Evolutionary conservation across 2,329 filamentous ascomycete genomes (phyloP), one percentile per base, ranked within the genome.

Genomic region (Dichotomopilus funicola): DNA sequence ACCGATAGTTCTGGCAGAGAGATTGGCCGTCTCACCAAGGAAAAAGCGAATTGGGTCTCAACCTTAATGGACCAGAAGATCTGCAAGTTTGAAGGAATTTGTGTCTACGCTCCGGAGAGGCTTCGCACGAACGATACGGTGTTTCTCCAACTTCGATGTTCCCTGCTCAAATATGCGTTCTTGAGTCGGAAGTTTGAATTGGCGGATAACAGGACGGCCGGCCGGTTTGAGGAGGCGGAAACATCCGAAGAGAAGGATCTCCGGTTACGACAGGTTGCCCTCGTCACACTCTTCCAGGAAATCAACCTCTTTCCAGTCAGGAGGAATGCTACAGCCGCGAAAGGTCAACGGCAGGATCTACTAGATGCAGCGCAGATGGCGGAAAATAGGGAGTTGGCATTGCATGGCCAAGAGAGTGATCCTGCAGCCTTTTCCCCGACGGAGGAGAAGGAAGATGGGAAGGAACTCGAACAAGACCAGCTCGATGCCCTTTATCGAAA

Each of bases 401-500:
- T 41, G 6, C 40, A 1, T 11, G 36, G 52, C 1, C 59, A 45
- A 6, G 64, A 63, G n/a, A 67, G 68, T 8, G 69, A 71, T 2
- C 64, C 70, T 0, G 68, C 62, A 0, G 84, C 85, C 0, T 80
- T 75, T 1, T 74, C 85, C 0, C 71, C 73, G 1, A 74, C 77
- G 5, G 88, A 87, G 8, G 88, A 88, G 47, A 76, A 77, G 0
- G 91, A 96, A 63, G 91, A 96, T 38, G 91, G 91, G 2, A 81
- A 91, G 64, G 91, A 97, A 71, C 79, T 99, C 0, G 91, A 97
- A 67, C 90, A 97, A 69, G 91, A 95, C 64, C 94, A 99, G 68
- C 85, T 99, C 3, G 94, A 99, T 68, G 84, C 88, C 0, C 73
- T 99, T 1, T 99, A 99, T 71, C 89, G 87, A 66, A 99, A 99